Conservation (phyloP, 805 yeast species). For the Torulaspora quercuum region DNA sequence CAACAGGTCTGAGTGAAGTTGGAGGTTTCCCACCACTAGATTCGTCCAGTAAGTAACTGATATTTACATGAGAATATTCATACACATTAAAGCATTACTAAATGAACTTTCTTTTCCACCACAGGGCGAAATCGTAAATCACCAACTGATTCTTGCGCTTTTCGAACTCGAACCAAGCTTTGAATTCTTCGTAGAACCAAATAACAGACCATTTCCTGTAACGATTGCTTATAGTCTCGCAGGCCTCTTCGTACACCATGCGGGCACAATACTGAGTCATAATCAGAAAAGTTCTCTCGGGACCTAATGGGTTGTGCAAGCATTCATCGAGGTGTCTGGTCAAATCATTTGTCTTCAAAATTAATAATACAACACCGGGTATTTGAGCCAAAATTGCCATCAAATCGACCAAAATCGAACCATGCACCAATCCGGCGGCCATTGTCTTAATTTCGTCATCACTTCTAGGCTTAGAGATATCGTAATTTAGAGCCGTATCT, state of each 20-base stretch:
- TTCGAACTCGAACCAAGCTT: conserved; percentile 31
- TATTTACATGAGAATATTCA: conserved; percentile 13
- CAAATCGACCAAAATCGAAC: conserved; percentile 64
- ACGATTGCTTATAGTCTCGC: conserved; percentile 36
- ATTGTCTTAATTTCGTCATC: conserved; percentile 64
- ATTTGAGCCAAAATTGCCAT: conserved; percentile 74
- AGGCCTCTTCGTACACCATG: conserved; percentile 67
- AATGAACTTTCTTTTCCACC: conserved; percentile 25
- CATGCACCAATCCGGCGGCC: conserved; percentile 58
- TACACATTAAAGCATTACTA: conserved; percentile 1
- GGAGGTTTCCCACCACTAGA: no score
- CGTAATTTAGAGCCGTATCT: conserved; percentile 64
- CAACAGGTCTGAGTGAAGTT: no score
- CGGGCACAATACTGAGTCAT: conserved; percentile 87
- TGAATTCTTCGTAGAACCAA: conserved; percentile 27
- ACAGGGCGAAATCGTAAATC: conserved; percentile 30
- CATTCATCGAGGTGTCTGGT: conserved; percentile 85
- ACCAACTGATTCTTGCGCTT: conserved; percentile 29
- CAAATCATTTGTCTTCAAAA: conserved; percentile 89
- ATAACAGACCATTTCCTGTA: conserved; percentile 26
- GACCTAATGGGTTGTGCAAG: conserved; percentile 77
- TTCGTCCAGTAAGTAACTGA: no score
- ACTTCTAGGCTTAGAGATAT: conserved; percentile 52
- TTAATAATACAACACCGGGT: conserved; percentile 82
- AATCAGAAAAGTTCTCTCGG: conserved; percentile 80